Evolutionary conservation across 768 basidiomycete genomes (phyloP).

Genomic region (Leccinum obscurum): DNA sequence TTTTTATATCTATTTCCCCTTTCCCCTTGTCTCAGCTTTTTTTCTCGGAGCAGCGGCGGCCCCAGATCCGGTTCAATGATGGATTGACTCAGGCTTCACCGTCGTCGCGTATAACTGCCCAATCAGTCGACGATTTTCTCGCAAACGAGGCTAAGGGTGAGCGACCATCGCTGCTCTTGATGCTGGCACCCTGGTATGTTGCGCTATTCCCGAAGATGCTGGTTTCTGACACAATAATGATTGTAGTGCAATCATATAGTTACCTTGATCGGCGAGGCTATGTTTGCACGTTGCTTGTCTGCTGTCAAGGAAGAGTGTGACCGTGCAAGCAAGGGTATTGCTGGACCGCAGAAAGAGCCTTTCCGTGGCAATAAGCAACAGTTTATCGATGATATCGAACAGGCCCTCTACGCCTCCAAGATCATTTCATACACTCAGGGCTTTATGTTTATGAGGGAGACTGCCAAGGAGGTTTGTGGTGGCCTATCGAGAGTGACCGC

Average conservation of each 20-base stretch:
- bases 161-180: conserved; percentile 88
- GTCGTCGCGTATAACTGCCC: conserved; percentile 99
- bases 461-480: conserved; percentile 78
- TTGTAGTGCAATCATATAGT: conserved; percentile 47
- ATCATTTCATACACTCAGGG: conserved; percentile 99
- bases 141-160: conserved; percentile 96
- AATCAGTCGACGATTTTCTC: conserved; percentile 90
- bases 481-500: background rate
- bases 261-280: conserved; percentile 98
- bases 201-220: conserved; percentile 8
- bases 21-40: no score
- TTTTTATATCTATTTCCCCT: no score
- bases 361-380: conserved; percentile 98
- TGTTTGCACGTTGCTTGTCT: conserved; percentile 97
- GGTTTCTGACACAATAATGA: conserved; percentile 9
- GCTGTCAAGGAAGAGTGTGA: conserved; percentile 95
- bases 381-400: conserved; percentile 99
- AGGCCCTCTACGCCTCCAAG: conserved; percentile 98
- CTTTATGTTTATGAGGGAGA: conserved; percentile 99
- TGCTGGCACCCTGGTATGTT: conserved; percentile 78
- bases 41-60: no score
- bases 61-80: no score
- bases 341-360: conserved; percentile 86
- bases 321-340: conserved; percentile 87
- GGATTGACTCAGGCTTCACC: conserved; percentile 63